Percentiles rank a stretch among this genome's conserved stretches.
Conservation (phyloP, 2,329 filamentous ascomycete genomes). For the Escovopsis sp. region DNA sequence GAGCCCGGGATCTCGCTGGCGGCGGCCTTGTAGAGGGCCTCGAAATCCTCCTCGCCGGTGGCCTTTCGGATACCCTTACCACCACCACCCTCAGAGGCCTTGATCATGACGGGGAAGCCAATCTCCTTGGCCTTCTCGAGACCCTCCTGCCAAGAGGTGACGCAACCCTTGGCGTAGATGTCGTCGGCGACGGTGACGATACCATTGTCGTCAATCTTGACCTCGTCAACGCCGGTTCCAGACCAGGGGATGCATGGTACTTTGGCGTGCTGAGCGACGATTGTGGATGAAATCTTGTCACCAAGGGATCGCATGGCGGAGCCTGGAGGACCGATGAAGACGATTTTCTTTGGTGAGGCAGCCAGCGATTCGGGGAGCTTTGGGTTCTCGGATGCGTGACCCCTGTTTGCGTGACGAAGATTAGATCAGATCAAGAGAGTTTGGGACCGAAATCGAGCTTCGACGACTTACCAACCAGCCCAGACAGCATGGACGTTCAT, state of each 20-base stretch:
- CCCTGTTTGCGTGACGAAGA: too few species aligned
- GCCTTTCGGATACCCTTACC: slow-evolving; percentile 99
- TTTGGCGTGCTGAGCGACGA: slow-evolving; percentile 90
- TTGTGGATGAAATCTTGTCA: slow-evolving; percentile 99
- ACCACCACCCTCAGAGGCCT: slow-evolving; percentile 98
- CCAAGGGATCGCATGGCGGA: slow-evolving; percentile 98
- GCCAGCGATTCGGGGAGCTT: slow-evolving; percentile 92
- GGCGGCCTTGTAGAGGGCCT: slow-evolving; percentile 81
- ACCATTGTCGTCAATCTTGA: slow-evolving; percentile 62
- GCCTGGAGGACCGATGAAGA: slow-evolving; percentile 95
- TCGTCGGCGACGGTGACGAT: slow-evolving; percentile 87
- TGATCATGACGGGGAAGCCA: slow-evolving; percentile 98
- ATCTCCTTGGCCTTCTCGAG: slow-evolving; percentile 75
- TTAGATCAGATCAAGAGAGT: slow-evolving; percentile 1
- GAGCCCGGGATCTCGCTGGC: slow-evolving; percentile 96
- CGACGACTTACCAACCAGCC: slow-evolving; percentile 73
- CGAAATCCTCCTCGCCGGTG: slow-evolving; percentile 68
- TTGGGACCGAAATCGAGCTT: background rate
- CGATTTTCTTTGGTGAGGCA: slow-evolving; percentile 93
- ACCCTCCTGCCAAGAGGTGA: slow-evolving; percentile 79
- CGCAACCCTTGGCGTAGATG: slow-evolving; percentile 81
- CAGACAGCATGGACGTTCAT: slow-evolving; percentile 98
- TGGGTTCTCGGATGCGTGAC: slow-evolving; percentile 96
- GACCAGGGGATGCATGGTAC: slow-evolving; percentile 99
- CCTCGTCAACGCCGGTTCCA: slow-evolving; percentile 74